Evolutionary conservation across 75 land plant genomes (phyloP), one percentile per base, ranked within the genome.

Genomic region (Sequoiadendron giganteum): DNA sequence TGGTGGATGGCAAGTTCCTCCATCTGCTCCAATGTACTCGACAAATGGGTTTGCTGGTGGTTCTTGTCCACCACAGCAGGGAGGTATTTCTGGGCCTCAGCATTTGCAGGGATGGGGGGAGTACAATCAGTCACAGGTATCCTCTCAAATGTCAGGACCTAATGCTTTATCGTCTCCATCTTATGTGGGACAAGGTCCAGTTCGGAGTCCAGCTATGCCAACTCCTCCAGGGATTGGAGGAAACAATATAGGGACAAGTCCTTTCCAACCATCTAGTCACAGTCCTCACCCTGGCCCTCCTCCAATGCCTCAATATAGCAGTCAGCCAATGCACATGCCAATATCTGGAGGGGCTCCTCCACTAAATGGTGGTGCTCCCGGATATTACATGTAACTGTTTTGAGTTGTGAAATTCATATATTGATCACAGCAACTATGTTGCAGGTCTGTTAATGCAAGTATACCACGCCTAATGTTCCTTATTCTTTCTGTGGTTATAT

Each of bases 1-100:
- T 82, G 84, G 84, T 82, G 84, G 84, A 47, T 82, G 84, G 84
- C 84, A 82, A 28, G 84, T 28, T 82, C 84, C 84, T 47, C 84
- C 84, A 82, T 45, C 84, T 47, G 30, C 84, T 7, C 52, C 84
- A 82, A 82, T 82, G 52, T 82, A 82, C 32, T 43, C 84, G 11
- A 13, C 45, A 82, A 82, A 82, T 82, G 84, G 48, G 14, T 82
- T 45, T 47, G 48, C 21, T 21, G 54, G 84, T 49, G 48, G 34
- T 28, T 0, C 84, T 81, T 40, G 47, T 43, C 83, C 83, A 18
- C 83, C 83, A 81, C 84, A 82, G 84, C 54, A 49, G 30, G 84
- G 84, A 28, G 52, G 84, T 9, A n/a, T n/a, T 47, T 16, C 49
- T n/a, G 48, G 84, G 32, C 49, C 84, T 82, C 84, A 82, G 15